phyloP scores from a whole-genome alignment of 2,329 filamentous ascomycete genomes.

The Bipolaris bicolor region DNA sequence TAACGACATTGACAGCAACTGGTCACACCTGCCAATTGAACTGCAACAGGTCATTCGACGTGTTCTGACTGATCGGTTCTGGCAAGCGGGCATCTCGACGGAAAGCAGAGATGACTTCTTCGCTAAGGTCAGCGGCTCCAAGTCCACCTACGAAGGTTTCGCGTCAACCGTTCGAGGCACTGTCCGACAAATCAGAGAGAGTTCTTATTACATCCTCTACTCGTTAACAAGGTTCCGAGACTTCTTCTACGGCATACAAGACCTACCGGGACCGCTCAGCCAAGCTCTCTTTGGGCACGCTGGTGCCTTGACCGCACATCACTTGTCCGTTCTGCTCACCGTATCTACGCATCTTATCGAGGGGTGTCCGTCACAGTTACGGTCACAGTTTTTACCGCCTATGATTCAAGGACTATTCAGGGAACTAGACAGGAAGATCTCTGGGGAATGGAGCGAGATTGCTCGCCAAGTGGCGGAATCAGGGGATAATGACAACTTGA shows the following conservation, averaged over 20 bases:
- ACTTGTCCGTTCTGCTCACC: constrained; percentile 91
- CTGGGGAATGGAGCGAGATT: constrained; percentile 82
- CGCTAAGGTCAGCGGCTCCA: constrained; percentile 85
- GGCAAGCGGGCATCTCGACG: constrained; percentile 96
- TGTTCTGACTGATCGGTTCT: constrained; percentile 92
- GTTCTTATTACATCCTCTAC: constrained; percentile 91
- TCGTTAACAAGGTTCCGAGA: constrained; percentile 87
- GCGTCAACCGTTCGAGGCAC: constrained; percentile 91
- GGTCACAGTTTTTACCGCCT: constrained; percentile 81
- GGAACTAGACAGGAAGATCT: constrained; percentile 87
- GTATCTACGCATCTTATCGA: constrained; percentile 88
- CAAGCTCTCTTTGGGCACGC: constrained; percentile 84
- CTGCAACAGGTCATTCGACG: constrained; percentile 78
- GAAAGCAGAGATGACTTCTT: constrained; percentile 98
- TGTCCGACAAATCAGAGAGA: constrained; percentile 87
- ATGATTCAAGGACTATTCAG: constrained; percentile 81
- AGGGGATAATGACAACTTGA: constrained; percentile 75
- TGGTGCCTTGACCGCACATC: constrained; percentile 83
- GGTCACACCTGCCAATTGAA: constrained; percentile 76
- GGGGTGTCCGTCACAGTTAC: constrained; percentile 81
- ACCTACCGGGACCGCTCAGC: constrained; percentile 81
- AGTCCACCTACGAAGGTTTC: constrained; percentile 87
- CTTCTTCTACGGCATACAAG: constrained; percentile 88
- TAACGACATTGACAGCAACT: constrained; percentile 79
- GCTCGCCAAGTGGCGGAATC: constrained; percentile 62